These are phyloP conservation scores for Zymoseptoria tritici DNA, from an alignment of 2,329 filamentous ascomycete species.

Conservation along the genomic window DNA sequence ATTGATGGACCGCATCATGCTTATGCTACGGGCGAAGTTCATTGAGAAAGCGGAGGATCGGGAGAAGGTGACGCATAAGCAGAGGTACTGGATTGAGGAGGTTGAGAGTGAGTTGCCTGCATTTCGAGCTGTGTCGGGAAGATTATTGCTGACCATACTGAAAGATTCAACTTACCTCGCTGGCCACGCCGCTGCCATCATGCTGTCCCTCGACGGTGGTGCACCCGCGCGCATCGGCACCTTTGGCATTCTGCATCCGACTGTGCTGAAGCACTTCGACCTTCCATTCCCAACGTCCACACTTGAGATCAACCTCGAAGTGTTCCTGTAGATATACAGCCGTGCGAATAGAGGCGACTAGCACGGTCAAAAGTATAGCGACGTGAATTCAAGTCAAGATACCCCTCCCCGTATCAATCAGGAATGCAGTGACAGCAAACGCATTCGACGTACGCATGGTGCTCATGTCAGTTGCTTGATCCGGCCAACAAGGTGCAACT, in stretches of 20 bases:
- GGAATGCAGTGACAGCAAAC: no score
- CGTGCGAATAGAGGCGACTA: neutral
- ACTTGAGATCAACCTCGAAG: slow-evolving; percentile 88
- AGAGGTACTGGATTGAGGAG: slow-evolving; percentile 83
- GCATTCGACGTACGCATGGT: no score
- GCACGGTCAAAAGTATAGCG: neutral
- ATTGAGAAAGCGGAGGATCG: slow-evolving; percentile 58
- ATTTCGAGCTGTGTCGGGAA: neutral
- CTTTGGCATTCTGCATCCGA: slow-evolving; percentile 90
- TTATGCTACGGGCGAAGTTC: slow-evolving; percentile 83
- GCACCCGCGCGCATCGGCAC: slow-evolving; percentile 66
- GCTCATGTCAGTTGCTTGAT: neutral
- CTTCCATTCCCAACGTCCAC: slow-evolving; percentile 89
- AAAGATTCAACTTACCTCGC: slow-evolving; percentile 79
- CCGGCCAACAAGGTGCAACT: neutral
- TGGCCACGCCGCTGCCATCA: slow-evolving; percentile 80
- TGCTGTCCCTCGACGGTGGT: slow-evolving; percentile 60
- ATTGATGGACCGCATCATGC: slow-evolving; percentile 80
- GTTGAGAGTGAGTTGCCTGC: slow-evolving; percentile 56
- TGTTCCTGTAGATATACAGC: slow-evolving; percentile 59
- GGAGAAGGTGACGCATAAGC: slow-evolving; percentile 25
- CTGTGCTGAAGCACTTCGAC: slow-evolving; percentile 88
- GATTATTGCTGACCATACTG: slow-evolving; percentile 7
- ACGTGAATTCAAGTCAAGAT: neutral
- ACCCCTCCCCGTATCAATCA: neutral